Evolutionary conservation across 495 filamentous ascomycete genomes (phyloP).

Genomic region (Penicillium turbatum): DNA sequence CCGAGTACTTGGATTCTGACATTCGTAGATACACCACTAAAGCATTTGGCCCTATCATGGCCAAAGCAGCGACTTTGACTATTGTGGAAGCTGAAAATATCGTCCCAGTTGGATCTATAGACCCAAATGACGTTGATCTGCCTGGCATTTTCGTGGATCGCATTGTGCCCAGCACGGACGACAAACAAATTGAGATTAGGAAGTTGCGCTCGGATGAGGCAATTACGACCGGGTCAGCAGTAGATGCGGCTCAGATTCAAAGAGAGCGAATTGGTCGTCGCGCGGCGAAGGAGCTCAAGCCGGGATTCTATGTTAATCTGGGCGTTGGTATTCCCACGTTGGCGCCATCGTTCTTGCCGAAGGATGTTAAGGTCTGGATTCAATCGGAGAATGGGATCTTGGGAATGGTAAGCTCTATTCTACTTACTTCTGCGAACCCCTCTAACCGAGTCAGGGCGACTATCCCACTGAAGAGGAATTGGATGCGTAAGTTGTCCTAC

Average conservation of each 20-base stretch:
- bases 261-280: constrained; percentile 76
- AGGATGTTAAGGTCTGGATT: constrained; percentile 74
- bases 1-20: not conserved
- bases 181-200: constrained; percentile 79
- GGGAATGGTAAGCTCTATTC: constrained; percentile 50
- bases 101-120: constrained; percentile 75
- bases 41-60: constrained; percentile 83
- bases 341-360: constrained; percentile 75
- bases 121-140: constrained; percentile 74
- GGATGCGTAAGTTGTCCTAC: constrained; percentile 53
- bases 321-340: constrained; percentile 93
- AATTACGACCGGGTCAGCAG: constrained; percentile 48
- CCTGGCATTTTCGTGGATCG: constrained; percentile 87
- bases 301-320: constrained; percentile 90
- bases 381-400: constrained; percentile 92
- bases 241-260: constrained; percentile 60
- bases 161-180: constrained; percentile 69
- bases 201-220: constrained; percentile 61
- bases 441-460: constrained; percentile 53
- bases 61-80: constrained; percentile 76
- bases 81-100: constrained; percentile 93
- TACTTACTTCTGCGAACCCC: not conserved
- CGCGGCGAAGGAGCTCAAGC: constrained; percentile 89
- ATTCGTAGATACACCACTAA: constrained; percentile 44
- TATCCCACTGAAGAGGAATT: constrained; percentile 75